Conservation (phyloP, 495 filamentous ascomycete species). For the Trichoderma gamsii region DNA sequence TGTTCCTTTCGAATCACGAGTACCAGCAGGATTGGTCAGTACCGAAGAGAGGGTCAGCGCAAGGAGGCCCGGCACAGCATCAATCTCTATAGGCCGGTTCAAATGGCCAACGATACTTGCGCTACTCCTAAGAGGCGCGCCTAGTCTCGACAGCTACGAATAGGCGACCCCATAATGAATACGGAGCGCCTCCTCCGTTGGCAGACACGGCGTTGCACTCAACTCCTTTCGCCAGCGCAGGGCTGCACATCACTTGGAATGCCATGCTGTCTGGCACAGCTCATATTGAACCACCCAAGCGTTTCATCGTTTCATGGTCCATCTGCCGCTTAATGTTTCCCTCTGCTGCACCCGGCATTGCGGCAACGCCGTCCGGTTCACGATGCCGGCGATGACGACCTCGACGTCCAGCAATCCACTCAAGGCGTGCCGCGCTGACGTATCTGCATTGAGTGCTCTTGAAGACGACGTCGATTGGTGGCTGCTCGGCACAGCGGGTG, state of each 20-base stretch:
- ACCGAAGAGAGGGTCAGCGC: not conserved
- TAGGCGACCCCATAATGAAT: not conserved
- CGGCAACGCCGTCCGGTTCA: not conserved
- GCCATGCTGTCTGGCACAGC: not conserved
- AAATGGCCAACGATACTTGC: too few species aligned
- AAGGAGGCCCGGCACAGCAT: not conserved
- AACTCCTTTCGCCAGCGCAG: too few species aligned
- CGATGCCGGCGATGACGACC: conserved; percentile 5
- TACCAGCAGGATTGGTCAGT: not conserved
- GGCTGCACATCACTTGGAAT: not conserved
- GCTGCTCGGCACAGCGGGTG: not conserved
- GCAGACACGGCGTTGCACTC: not conserved
- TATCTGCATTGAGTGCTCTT: not conserved
- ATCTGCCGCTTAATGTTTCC: not conserved
- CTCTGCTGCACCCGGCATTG: not conserved
- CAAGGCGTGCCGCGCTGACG: too few species aligned
- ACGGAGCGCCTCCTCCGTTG: not conserved
- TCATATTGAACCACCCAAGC: not conserved
- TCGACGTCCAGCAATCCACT: not conserved
- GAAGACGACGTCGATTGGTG: not conserved
- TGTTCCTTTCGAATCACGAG: not conserved
- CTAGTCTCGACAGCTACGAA: too few species aligned
- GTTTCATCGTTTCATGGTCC: not conserved
- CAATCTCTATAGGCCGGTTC: too few species aligned
- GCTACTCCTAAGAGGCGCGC: too few species aligned